phyloP scores from a whole-genome alignment of 2,329 filamentous ascomycete genomes.

The Plectosphaerella plurivora region DNA sequence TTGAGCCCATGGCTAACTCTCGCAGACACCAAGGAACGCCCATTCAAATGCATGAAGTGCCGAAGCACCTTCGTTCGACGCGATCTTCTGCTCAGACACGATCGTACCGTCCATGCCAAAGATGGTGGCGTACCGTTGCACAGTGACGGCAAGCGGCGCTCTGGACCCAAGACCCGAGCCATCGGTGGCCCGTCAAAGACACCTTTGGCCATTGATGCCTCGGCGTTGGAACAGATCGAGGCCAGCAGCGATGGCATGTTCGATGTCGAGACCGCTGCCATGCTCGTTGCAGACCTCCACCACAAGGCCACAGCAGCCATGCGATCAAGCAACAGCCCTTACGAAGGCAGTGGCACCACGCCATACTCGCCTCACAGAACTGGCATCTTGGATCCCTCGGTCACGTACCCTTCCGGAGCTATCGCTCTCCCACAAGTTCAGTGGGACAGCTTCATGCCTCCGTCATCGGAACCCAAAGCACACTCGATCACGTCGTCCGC shows the following conservation, averaged over 20 bases:
- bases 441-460: conserved; percentile 85
- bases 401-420: conserved; percentile 71
- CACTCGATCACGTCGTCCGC: conserved; percentile 66
- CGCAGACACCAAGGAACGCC: conserved; percentile 94
- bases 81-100: conserved; percentile 92
- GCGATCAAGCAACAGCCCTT: conserved; percentile 51
- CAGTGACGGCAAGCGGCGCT: conserved; percentile 87
- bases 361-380: conserved; percentile 69
- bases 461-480: conserved; percentile 66
- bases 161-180: conserved; percentile 63
- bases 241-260: conserved; percentile 86
- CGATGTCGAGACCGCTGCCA: conserved; percentile 94
- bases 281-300: conserved; percentile 97
- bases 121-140: conserved; percentile 92
- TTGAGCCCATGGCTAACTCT: neutral
- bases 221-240: conserved; percentile 88
- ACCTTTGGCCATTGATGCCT: conserved; percentile 75
- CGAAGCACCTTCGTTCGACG: conserved; percentile 97
- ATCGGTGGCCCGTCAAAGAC: conserved; percentile 67
- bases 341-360: conserved; percentile 56
- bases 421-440: conserved; percentile 82
- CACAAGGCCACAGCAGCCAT: conserved; percentile 82
- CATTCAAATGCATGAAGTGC: conserved; percentile 98
- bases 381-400: conserved; percentile 71
- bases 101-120: conserved; percentile 97